Conservation (phyloP, 2,329 filamentous ascomycete genomes). For the Fusarium oxysporum region DNA sequence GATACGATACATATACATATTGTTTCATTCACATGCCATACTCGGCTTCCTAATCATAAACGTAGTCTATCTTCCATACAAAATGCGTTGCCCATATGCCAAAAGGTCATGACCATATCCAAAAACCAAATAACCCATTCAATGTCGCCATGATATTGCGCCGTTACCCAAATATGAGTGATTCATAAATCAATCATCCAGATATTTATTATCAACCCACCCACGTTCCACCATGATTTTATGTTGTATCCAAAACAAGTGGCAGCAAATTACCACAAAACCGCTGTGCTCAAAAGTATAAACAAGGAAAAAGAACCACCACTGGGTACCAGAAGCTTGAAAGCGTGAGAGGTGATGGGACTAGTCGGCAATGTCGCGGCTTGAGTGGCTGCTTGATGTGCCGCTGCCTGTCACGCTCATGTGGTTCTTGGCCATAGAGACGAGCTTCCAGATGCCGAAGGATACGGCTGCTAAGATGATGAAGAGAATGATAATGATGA, state of each 20-base stretch:
- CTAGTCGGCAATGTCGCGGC: slow-evolving; percentile 30
- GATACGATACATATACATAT: neutral
- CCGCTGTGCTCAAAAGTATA: slow-evolving; percentile 23
- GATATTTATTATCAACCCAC: slow-evolving; percentile 31
- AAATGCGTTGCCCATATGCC: slow-evolving; percentile 7
- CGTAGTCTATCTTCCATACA: slow-evolving; percentile 23
- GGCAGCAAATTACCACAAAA: slow-evolving; percentile 8
- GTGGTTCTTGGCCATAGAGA: slow-evolving; percentile 61
- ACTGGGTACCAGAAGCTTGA: slow-evolving; percentile 12
- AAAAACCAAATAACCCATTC: neutral
- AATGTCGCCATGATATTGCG: slow-evolving; percentile 29
- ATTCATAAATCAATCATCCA: slow-evolving; percentile 21
- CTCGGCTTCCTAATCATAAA: slow-evolving; percentile 9
- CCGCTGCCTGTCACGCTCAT: slow-evolving; percentile 53
- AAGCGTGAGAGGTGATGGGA: neutral
- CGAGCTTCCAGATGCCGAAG: slow-evolving; percentile 73
- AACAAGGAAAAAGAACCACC: slow-evolving; percentile 15
- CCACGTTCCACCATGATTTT: slow-evolving; percentile 24
- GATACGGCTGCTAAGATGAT: slow-evolving; percentile 69
- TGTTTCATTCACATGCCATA: slow-evolving; percentile 26
- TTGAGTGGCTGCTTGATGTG: slow-evolving; percentile 36
- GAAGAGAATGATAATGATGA: slow-evolving; percentile 76
- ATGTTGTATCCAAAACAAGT: slow-evolving; percentile 9
- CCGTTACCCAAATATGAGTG: slow-evolving; percentile 26
- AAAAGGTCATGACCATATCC: neutral